Base-by-base conservation (phyloP, 1,284 basidiomycete genomes). In the Leccinum ponderosum region DNA sequence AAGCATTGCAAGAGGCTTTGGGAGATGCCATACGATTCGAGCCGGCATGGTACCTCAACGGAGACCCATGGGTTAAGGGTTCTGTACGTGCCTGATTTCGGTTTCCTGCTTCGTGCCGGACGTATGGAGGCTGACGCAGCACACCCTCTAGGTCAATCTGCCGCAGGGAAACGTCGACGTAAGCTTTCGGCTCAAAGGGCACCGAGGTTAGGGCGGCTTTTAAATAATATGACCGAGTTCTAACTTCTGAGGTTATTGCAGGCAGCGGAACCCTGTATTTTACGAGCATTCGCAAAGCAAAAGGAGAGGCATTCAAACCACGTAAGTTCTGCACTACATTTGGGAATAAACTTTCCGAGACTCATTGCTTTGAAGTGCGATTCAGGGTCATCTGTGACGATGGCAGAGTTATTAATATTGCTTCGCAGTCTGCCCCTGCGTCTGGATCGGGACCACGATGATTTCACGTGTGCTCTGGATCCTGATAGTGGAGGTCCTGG, bases 191-290 rank as follows among this genome's bases (percentile, higher is more conserved):
- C 76, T 93, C 25, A 87, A 85, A 67, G 90, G 91, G 0, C 85
- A 89, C 44, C 85, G 82, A 78, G 84, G 89, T 85, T 25, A 47
- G 78, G 68, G 17, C 54, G 37, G 51, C 14, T 11, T 35, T 33
- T 12, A 9, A 8, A 15, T 8, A 4, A 25, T 15, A 25, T 15
- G 22, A 14, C 15, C 51, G 42, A 25, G 20, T 55, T 35, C 22
- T 22, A 22, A 22, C 22, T 22, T 22, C 9, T 31, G 33, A 27
- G 44, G 52, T 15, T 9, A 4, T 22, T 37, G 1, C 35, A 91
- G 89, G 83, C 17, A 79, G 85, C 14, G 90, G 90, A 6, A 92
- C 89, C 6, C 71, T 92, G 0, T 92, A 92, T 69, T 92, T 92
- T 71, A 92, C 90, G 6, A 91, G 89, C 70, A 87, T 91, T 61